Base-by-base conservation (phyloP, 352 stramenopile species). In the Peronospora belbahrii region DNA sequence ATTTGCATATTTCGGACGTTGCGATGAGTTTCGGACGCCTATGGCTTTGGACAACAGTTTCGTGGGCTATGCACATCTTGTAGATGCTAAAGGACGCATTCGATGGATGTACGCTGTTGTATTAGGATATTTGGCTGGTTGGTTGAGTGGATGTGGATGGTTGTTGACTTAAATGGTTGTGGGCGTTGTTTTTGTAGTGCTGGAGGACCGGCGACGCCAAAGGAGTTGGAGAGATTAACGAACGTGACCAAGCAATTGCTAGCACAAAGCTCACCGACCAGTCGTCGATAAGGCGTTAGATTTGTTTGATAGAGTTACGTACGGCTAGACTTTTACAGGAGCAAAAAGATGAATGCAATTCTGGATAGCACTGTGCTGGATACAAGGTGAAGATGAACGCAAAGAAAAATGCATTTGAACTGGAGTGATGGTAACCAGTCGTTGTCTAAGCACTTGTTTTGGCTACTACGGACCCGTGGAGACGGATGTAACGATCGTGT, bases 41-140 rank as follows among this genome's bases (percentile, higher is more conserved):
- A 65, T 91, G 47, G 82, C 86, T 25, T 62, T 93, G 15, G 72
- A 85, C 70, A 93, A 93, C 52, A 91, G 72, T 50, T 93, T 89
- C 49, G 81, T 89, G n/a, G 77, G 82, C 11, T 93, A 93, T 46
- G 82, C 56, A 10, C 79, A 93, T 31, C 52, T 93, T 8, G 62
- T 93, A 19, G 82, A 93, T 53, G 67, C 58, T 38, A 88, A 88
- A 42, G 79, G 82, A 40, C 76, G 79, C 24, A 75, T 91, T 42
- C 82, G 82, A 15, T 93, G 82, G 82, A 89, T 88, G 80, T 92
- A 85, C 19, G 77, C 27, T 31, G n/a, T 31, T 27, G 1, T 5
- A 10, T 1, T n/a, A n/a, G 27, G 3, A 9, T 3, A 9, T 2
- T 9, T 31, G 27, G 10, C 20, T 17, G 24, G 19, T 31, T 9